phyloP scores from a whole-genome alignment of 108 stramenopile genomes.

The Skeletonema menzelii region DNA sequence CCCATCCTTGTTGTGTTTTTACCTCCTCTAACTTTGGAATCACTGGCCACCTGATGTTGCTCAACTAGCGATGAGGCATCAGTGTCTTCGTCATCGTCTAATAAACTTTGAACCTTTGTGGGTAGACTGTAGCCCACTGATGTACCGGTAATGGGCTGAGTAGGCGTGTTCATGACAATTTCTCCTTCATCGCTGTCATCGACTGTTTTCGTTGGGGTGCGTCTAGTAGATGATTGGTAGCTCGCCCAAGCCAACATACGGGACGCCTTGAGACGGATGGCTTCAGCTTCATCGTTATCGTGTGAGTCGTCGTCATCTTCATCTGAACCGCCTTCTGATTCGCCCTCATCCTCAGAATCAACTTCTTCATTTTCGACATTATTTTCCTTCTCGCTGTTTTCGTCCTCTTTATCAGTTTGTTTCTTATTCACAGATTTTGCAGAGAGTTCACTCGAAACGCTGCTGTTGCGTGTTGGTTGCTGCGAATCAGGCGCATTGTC shows the following conservation, averaged over 20 bases:
- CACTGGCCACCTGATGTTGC: neutral
- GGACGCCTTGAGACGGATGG: slow-evolving; percentile 40
- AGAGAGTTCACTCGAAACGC: neutral
- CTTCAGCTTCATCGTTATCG: slow-evolving; percentile 6
- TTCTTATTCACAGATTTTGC: neutral
- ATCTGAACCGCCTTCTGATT: slow-evolving; percentile 7
- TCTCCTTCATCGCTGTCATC: slow-evolving; percentile 9
- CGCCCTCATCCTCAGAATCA: neutral
- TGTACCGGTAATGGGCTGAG: neutral
- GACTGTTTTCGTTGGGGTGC: slow-evolving; percentile 18
- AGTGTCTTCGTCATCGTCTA: slow-evolving; percentile 10
- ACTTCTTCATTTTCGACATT: neutral
- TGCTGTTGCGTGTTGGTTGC: neutral
- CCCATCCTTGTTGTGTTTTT: no score
- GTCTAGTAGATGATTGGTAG: slow-evolving; percentile 30
- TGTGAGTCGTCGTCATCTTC: neutral
- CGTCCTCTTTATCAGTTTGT: neutral
- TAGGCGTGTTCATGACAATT: neutral
- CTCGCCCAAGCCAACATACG: slow-evolving; percentile 41
- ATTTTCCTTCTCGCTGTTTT: neutral
- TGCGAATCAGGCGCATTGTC: neutral
- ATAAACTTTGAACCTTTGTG: neutral
- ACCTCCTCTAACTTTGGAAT: neutral
- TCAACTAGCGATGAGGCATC: neutral
- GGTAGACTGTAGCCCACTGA: neutral